Conservation (phyloP, 345 rosid species). For the Eucalyptus erythrocorys region DNA sequence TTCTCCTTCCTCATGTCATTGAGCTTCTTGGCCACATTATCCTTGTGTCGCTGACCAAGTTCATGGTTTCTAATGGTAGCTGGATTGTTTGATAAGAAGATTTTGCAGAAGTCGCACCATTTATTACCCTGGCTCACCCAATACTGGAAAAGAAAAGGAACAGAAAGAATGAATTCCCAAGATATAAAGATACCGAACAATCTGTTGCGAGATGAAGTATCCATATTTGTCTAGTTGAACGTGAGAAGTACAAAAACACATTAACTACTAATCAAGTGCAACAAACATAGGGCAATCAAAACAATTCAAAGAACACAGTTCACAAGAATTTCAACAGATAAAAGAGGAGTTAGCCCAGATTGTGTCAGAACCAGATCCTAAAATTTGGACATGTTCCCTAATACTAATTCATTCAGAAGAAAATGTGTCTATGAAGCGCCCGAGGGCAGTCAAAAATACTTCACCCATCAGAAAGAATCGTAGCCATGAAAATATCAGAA, state of each 20-base stretch:
- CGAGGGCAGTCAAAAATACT: not conserved
- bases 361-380: not conserved
- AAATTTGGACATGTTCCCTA: not conserved
- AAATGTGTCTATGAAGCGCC: not conserved
- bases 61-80: constrained; percentile 91
- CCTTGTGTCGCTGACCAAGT: constrained; percentile 76
- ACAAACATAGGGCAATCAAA: not conserved
- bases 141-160: constrained; percentile 23
- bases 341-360: not conserved
- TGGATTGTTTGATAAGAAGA: constrained; percentile 66
- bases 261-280: not conserved
- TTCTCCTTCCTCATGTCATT: constrained; percentile 67
- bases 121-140: constrained; percentile 98
- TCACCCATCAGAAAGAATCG: not conserved
- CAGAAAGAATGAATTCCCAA: not conserved
- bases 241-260: not conserved
- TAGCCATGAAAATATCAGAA: not conserved
- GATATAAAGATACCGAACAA: not conserved
- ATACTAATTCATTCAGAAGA: not conserved
- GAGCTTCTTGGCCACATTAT: constrained; percentile 63
- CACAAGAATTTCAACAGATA: not conserved
- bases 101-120: constrained; percentile 97
- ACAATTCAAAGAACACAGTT: not conserved
- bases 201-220: not conserved
- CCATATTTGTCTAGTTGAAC: not conserved